Base-by-base conservation (phyloP, 306 rosid species). In the Fragaria vesca region DNA sequence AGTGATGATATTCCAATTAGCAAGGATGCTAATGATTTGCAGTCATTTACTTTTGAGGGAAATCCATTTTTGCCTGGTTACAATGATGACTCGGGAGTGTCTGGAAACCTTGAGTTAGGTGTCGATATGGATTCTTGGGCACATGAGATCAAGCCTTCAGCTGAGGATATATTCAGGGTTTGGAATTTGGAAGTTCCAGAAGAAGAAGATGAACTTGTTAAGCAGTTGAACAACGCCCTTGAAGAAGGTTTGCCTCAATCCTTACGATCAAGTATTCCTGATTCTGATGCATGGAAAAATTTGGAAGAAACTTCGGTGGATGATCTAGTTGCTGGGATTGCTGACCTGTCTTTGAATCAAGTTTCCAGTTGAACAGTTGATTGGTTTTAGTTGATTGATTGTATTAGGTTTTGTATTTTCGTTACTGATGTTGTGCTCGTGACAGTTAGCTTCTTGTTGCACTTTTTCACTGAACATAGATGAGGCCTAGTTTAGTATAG, bases 51-150 rank as follows among this genome's bases (percentile, higher is more conserved):
- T 76, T 85, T 85, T 68, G 66, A 21, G 36, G 87, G 88, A 82
- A 88, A 81, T 81, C 96, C 98, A 20, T 91, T 93, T 83, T 81
- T 84, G 79, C 97, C 94, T 36, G 90, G 90, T 69, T 93, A 93
- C 80, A 83, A 48, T 11, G 93, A 89, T 60, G 87, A 81, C 40
- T 3, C 52, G 51, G 71, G 79, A 78, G 83, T 46, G 75, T 63
- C 69, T 24, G 57, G 45, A 60, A 74, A 63, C 28, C 26, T 1
- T 7, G 81, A 54, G 51, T 70, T 38, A 50, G 88, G 79, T 24
- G 50, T 74, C 51, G 12, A 75, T 81, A 46, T 69, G 65, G 78
- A 73, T 72, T 74, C 78, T 65, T 21, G 83, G 1, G 67, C 42
- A 45, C 66, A 73, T 63, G 93, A 86, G 72, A 40, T 24, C 40